Evolutionary conservation across 495 filamentous ascomycete species (phyloP), one percentile per base, ranked within the genome.

Genomic region (Aspergillus leporis): DNA sequence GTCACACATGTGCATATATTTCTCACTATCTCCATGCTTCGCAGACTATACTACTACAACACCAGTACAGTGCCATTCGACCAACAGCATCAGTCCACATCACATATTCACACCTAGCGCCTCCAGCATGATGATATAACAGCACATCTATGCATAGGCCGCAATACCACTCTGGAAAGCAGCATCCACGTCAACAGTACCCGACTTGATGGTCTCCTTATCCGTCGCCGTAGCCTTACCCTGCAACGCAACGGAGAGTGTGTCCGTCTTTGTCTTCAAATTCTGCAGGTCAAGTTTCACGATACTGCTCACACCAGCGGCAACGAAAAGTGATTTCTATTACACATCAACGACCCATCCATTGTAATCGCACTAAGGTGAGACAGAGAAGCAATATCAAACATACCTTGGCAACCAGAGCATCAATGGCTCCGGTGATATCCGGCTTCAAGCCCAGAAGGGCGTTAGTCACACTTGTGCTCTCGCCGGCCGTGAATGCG

Each of bases 171-270:
- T 30, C 12, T 55, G 40, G 12, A 46, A 55, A 3, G 53, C 53
- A 55, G 43, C 53, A 21, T 55, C 53, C 3, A 55, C 53, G 31
- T 55, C 53, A 40, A 12, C 53, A 5, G 53, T 55, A 4, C 53
- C 53, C 41, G 28, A 43, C 28, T 43, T 40, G 5, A 56, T 56
- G 28, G 54, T 56, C 16, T 48, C 41, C 45, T 36, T 38, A 40
- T 56, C 54, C n/a, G 43, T 7, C n/a, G 25, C 41, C 8, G 18
- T 23, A 22, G 45, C 54, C 43, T 56, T 58, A 16, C n/a, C 13
- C 55, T 58, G 55, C 46, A 58, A 45, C 7, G 46, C 55, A 19
- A 23, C 36, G 1, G 55, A 58, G 9, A 59, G 49, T 3, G 4
- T 23, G 38, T 53, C 56, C 16, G 56, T 59, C 48, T 47, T 32